A percentile compares a stretch with the other conserved stretches of the same genome.
phyloP scores from a whole-genome alignment of 1,284 basidiomycete genomes.

The Athelia sp. region DNA sequence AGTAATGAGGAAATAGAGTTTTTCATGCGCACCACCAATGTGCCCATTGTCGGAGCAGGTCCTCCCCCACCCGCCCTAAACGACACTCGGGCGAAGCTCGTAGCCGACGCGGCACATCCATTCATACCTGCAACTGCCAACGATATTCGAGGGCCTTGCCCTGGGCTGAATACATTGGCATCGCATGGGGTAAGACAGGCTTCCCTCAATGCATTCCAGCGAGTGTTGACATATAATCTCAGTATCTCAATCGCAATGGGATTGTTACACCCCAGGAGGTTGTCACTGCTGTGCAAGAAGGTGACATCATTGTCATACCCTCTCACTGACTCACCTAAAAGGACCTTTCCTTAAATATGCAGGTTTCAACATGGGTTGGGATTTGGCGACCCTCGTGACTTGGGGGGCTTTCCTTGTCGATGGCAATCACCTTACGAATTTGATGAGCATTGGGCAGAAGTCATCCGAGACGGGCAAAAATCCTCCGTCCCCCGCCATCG shows the following conservation, averaged over 20 bases:
- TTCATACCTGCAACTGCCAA: not conserved
- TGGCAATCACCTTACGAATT: constrained; percentile 1
- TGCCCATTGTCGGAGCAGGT: not conserved
- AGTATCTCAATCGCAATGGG: not conserved
- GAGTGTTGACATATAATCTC: not conserved
- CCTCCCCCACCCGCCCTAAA: not conserved
- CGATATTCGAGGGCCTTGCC: constrained; percentile 1
- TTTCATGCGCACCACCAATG: not conserved
- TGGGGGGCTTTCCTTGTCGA: constrained; percentile 1
- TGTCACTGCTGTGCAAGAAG: not conserved
- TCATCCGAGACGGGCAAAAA: not conserved
- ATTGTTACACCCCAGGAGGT: not conserved
- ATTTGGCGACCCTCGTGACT: not conserved
- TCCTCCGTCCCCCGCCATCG: not conserved
- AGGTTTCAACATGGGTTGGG: not conserved
- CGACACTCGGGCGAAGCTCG: not conserved
- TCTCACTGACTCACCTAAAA: too few species aligned
- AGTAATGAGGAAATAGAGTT: not conserved
- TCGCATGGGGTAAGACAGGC: not conserved
- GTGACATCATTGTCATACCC: too few species aligned
- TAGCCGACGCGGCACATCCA: not conserved
- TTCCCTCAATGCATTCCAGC: not conserved
- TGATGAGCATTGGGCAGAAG: constrained; percentile 1
- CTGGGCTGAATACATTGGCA: not conserved
- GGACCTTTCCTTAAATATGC: too few species aligned